Evolutionary conservation across 345 rosid species (phyloP), one percentile per base, ranked within the genome.

Genomic region (Melaleuca alternifolia): DNA sequence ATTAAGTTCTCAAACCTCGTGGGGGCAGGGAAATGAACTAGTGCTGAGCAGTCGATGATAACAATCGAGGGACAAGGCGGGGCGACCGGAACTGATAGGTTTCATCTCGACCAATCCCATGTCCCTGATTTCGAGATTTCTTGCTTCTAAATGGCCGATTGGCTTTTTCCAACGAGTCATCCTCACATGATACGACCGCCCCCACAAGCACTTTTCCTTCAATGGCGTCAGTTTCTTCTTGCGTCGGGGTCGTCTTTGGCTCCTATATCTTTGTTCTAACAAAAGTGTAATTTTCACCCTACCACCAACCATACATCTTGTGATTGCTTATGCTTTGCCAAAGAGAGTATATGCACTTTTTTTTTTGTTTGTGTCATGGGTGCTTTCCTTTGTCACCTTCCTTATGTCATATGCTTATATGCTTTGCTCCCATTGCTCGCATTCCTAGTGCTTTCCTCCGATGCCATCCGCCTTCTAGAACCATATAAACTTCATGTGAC

Each of bases 11-110:
- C 53, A 51, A 51, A 13, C 16, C 53, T 51, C 16, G 14, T 5
- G 12, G 7, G 62, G 62, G 65, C 14, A 26, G n/a, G 10, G 28
- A 11, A 28, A 11, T 0, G 30, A 15, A 57, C 41, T 26, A 10
- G 15, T 12, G 9, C 9, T 0, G 18, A 59, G 2, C 18, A n/a
- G n/a, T 13, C 1, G 2, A n/a, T 5, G 33, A 33, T n/a, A n/a
- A 59, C 28, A 59, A 11, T 12, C 4, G 8, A 26, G 33, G 33
- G 33, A 11, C 1, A 26, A 6, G 30, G 28, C 30, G 21, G 41
- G 16, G 11, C 41, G 15, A 28, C 0, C 0, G 21, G 21, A 62
- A 30, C 44, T 18, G 3, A 15, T 2, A 30, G 1, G 46, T 65
- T 65, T 65, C 77, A 15, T 28, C 41, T 28, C 75, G 20, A 61